These are phyloP conservation scores for Excoecaria cochinchinensis DNA, from an alignment of 345 rosid genomes.

Conservation along the genomic window DNA sequence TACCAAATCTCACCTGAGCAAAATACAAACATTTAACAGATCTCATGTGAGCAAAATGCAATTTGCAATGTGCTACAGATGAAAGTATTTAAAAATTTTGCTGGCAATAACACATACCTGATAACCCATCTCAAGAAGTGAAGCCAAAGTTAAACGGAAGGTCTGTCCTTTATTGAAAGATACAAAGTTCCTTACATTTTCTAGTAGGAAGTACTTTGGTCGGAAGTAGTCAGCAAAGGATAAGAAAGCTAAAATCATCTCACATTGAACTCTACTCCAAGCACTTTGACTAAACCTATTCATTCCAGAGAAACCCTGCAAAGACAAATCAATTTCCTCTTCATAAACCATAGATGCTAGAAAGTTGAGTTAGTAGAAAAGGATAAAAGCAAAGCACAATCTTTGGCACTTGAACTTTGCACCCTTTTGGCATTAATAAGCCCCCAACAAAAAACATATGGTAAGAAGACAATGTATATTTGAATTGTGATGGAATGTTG, in stretches of 20 bases:
- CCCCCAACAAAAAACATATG: background rate
- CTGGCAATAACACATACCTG: slow-evolving; percentile 32
- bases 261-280: slow-evolving; percentile 86
- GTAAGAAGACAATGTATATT: background rate
- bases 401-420: too few relatives aligned
- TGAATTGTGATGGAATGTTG: background rate
- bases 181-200: slow-evolving; percentile 84
- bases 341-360: background rate
- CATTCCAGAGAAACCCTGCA: slow-evolving; percentile 92
- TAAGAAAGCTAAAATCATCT: slow-evolving; percentile 52
- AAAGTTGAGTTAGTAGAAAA: background rate
- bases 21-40: background rate
- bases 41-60: background rate
- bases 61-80: background rate
- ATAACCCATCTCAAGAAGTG: slow-evolving; percentile 58
- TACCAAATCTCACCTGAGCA: slow-evolving; percentile 83
- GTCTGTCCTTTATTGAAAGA: slow-evolving; percentile 84
- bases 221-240: slow-evolving; percentile 86
- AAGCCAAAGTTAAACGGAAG: slow-evolving; percentile 72
- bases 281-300: slow-evolving; percentile 68
- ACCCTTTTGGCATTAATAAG: background rate
- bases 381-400: background rate
- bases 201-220: slow-evolving; percentile 83
- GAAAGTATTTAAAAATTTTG: background rate
- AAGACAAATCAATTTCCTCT: slow-evolving; percentile 1